phyloP scores from a whole-genome alignment of 129 eudicot species.

The Arctium minus region DNA sequence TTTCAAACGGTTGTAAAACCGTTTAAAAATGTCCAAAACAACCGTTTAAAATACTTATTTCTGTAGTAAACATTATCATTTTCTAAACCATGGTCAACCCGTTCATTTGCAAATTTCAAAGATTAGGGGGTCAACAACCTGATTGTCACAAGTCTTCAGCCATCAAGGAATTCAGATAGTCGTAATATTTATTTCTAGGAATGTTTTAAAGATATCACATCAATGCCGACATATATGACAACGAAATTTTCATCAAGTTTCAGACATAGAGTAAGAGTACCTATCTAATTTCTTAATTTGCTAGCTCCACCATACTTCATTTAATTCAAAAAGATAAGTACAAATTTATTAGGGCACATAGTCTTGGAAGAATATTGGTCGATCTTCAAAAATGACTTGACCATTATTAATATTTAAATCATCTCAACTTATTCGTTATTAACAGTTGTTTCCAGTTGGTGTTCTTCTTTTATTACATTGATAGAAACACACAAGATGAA shows the following conservation, averaged over 20 bases:
- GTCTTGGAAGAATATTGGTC: background rate
- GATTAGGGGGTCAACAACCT: background rate
- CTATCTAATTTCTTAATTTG: background rate
- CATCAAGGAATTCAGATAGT: background rate
- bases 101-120: background rate
- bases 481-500: conserved; percentile 12
- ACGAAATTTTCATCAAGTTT: background rate
- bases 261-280: background rate
- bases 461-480: conserved; percentile 6
- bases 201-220: background rate
- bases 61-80: background rate
- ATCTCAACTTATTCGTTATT: background rate
- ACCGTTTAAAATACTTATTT: too few species aligned
- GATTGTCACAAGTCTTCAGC: background rate
- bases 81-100: background rate
- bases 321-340: background rate
- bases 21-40: too few species aligned
- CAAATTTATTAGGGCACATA: background rate
- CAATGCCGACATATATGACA: conserved; percentile 1
- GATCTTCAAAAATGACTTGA: conserved; percentile 9
- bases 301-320: background rate
- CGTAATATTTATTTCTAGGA: background rate
- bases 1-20: too few species aligned
- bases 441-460: conserved; percentile 2
- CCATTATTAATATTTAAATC: background rate